Evolutionary conservation across 116 monocot genomes (phyloP).

Genomic region (Thalassia testudinum): DNA sequence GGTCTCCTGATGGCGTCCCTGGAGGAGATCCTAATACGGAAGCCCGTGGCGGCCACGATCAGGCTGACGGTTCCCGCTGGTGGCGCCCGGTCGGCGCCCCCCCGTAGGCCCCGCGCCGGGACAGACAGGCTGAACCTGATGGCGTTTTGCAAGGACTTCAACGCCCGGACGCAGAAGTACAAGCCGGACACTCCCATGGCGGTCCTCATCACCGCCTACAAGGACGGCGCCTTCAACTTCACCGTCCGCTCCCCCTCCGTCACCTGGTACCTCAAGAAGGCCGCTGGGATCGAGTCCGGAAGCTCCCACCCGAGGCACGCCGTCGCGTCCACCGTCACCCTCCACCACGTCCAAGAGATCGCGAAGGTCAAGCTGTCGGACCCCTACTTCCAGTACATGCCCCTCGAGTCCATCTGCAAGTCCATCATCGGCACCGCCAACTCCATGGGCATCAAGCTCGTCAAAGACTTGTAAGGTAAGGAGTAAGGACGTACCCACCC

Average conservation of each 20-base stretch:
- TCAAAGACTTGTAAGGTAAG: constrained; percentile 90
- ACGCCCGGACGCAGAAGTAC: constrained; percentile 93
- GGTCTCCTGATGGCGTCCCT: constrained; percentile 25
- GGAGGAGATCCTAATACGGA: constrained; percentile 32
- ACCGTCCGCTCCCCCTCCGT: too few species aligned
- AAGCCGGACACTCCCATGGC: constrained; percentile 93
- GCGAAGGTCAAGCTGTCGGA: constrained; percentile 89
- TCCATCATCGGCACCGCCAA: too few species aligned
- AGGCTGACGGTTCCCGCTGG: constrained; percentile 83
- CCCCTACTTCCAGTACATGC: constrained; percentile 33
- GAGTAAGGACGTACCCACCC: too few species aligned
- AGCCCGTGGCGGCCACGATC: too few species aligned
- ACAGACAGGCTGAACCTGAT: constrained; percentile 88
- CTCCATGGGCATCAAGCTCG: constrained; percentile 80
- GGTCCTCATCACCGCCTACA: constrained; percentile 76
- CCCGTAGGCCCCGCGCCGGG: constrained; percentile 77
- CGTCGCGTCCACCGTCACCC: constrained; percentile 39
- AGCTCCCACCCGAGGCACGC: constrained; percentile 72
- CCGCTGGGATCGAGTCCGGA: constrained; percentile 80
- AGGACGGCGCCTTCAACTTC: too few species aligned
- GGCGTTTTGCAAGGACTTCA: constrained; percentile 99
- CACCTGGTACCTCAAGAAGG: too few species aligned
- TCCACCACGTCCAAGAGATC: constrained; percentile 88
- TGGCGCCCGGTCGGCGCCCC: constrained; percentile 81
- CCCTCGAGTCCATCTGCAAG: too few species aligned